Evolutionary conservation across 169 alveolate species (phyloP).

Genomic region (Eimeria maxima): DNA sequence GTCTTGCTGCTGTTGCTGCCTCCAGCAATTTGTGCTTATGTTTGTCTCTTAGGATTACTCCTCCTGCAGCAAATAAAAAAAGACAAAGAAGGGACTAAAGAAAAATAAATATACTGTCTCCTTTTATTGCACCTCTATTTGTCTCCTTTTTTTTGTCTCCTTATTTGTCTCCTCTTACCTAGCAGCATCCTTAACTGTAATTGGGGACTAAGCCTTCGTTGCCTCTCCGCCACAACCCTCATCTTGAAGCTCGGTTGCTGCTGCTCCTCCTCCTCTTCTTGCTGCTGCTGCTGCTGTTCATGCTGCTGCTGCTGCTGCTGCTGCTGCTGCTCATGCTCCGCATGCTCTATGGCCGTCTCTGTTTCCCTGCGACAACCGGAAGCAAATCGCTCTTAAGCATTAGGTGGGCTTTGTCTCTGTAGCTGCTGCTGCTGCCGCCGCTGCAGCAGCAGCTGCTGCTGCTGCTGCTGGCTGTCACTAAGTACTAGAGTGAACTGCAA

Average conservation of each 20-base stretch:
- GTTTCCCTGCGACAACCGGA: no score
- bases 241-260: neutral
- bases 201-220: neutral
- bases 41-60: slow-evolving; percentile 14
- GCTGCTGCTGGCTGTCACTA: no score
- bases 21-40: neutral
- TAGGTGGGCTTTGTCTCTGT: no score
- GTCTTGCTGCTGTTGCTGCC: neutral
- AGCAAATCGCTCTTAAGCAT: no score
- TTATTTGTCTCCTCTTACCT: neutral
- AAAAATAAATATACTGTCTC: neutral
- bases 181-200: neutral
- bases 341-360: neutral
- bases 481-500: no score
- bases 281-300: neutral
- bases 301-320: neutral
- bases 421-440: no score
- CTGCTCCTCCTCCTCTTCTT: slow-evolving; percentile 31
- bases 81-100: neutral
- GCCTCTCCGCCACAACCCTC: slow-evolving; percentile 20
- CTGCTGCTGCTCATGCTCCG: no score
- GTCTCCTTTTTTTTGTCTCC: neutral
- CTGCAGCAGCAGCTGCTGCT: no score
- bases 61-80: neutral
- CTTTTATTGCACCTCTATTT: neutral